Conservation (phyloP, 208 protist genomes). For the Herpetomonas samuelpessoai region DNA sequence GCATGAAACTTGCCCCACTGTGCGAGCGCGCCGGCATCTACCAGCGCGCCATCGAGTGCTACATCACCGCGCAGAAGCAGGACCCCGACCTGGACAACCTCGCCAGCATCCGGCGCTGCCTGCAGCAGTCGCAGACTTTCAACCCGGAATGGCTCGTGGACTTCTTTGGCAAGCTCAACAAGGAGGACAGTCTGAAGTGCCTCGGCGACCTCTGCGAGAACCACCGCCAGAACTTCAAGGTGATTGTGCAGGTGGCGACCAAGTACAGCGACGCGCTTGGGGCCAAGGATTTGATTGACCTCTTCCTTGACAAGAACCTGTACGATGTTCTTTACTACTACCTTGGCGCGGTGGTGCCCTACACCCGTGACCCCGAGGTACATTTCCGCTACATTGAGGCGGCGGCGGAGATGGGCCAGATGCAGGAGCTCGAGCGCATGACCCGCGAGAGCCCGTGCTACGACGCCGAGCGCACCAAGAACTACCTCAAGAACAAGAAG, state of each 20-base stretch:
- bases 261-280: constrained; percentile 98
- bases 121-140: constrained; percentile 94
- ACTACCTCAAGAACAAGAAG: constrained; percentile 99
- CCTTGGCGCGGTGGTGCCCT: constrained; percentile 96
- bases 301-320: constrained; percentile 96
- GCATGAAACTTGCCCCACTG: constrained; percentile 92
- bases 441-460: constrained; percentile 97
- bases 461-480: constrained; percentile 97
- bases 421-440: constrained; percentile 99
- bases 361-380: constrained; percentile 96
- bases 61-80: constrained; percentile 88
- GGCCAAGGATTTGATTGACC: constrained; percentile 92
- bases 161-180: constrained; percentile 96
- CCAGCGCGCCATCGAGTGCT: constrained; percentile 98
- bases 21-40: constrained; percentile 98
- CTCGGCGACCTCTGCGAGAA: constrained; percentile 96
- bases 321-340: constrained; percentile 98
- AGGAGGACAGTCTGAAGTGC: constrained; percentile 96
- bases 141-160: constrained; percentile 94
- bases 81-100: constrained; percentile 86
- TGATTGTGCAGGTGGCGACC: constrained; percentile 98
- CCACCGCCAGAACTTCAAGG: constrained; percentile 97
- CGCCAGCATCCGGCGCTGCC: constrained; percentile 98
- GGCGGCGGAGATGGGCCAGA: constrained; percentile 95
- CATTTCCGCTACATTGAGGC: constrained; percentile 99